phyloP scores from a whole-genome alignment of 2,329 filamentous ascomycete species.

The Cryphonectria parasitica region DNA sequence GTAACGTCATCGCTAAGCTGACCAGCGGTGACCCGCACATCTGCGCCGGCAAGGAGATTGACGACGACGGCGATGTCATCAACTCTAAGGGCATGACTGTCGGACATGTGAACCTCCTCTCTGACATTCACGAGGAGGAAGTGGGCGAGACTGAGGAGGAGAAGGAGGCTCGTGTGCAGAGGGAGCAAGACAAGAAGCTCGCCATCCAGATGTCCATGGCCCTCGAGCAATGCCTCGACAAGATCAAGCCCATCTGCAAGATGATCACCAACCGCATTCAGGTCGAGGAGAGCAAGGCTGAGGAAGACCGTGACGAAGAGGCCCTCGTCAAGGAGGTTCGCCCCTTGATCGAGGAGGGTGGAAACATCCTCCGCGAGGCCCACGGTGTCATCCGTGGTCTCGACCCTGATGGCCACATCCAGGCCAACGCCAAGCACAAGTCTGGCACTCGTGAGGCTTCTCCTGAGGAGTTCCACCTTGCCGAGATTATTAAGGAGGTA shows the following conservation, averaged over 20 bases:
- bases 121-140: constrained; percentile 56
- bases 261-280: constrained; percentile 87
- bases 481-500: constrained; percentile 79
- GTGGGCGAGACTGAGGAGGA: constrained; percentile 61
- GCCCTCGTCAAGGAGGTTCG: constrained; percentile 83
- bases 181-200: constrained; percentile 73
- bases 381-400: constrained; percentile 86
- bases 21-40: constrained; percentile 68
- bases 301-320: constrained; percentile 90
- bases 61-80: constrained; percentile 72
- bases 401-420: constrained; percentile 86
- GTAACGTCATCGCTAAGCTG: constrained; percentile 67
- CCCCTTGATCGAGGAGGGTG: constrained; percentile 85
- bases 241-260: constrained; percentile 82
- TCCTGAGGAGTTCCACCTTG: constrained; percentile 82
- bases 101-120: constrained; percentile 69
- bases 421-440: constrained; percentile 82
- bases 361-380: constrained; percentile 80
- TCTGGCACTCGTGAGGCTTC: constrained; percentile 74
- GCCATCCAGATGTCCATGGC: constrained; percentile 75
- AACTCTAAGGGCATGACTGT: constrained; percentile 69
- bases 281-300: constrained; percentile 75
- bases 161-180: constrained; percentile 57
- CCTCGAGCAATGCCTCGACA: constrained; percentile 79
- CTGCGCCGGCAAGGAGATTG: constrained; percentile 70